These are phyloP conservation scores for Brettanomyces bruxellensis DNA, from an alignment of 805 yeast species.

Conservation along the genomic window DNA sequence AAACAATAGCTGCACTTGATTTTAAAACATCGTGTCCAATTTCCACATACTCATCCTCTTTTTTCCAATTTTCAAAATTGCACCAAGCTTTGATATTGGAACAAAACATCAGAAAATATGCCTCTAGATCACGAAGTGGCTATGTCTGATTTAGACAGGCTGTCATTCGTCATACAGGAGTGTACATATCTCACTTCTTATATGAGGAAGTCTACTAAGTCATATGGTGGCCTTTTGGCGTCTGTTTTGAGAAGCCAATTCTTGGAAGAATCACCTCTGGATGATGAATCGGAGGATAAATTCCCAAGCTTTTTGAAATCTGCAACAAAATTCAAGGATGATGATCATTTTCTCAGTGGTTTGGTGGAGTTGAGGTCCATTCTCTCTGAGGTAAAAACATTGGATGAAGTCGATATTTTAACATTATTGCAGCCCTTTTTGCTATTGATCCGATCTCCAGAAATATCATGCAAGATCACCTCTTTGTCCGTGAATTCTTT, in stretches of 20 bases:
- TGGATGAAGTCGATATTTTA: constrained; percentile 56
- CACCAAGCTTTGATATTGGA: too few relatives aligned
- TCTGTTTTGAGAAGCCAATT: constrained; percentile 63
- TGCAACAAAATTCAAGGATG: constrained; percentile 25
- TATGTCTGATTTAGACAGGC: background rate
- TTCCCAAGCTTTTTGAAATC: constrained; percentile 17
- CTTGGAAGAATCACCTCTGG: constrained; percentile 17
- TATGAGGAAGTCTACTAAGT: constrained; percentile 79
- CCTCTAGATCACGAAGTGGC: background rate
- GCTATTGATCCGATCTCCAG: constrained; percentile 70
- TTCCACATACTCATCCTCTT: too few relatives aligned
- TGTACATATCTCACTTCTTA: constrained; percentile 80
- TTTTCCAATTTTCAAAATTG: too few relatives aligned
- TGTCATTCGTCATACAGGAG: constrained; percentile 75
- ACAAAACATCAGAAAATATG: background rate
- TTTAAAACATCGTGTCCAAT: too few relatives aligned
- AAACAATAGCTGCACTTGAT: too few relatives aligned
- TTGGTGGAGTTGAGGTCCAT: constrained; percentile 73
- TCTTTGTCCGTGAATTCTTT: constrained; percentile 70
- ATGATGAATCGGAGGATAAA: constrained; percentile 21
- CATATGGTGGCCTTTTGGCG: constrained; percentile 62
- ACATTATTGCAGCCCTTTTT: constrained; percentile 83
- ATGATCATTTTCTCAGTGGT: constrained; percentile 60
- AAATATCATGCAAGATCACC: constrained; percentile 82
- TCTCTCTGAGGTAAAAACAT: constrained; percentile 42